Evolutionary conservation across 164 flowering plant species (phyloP), one percentile per base, ranked within the genome.

Genomic region (Vitis labrusca): DNA sequence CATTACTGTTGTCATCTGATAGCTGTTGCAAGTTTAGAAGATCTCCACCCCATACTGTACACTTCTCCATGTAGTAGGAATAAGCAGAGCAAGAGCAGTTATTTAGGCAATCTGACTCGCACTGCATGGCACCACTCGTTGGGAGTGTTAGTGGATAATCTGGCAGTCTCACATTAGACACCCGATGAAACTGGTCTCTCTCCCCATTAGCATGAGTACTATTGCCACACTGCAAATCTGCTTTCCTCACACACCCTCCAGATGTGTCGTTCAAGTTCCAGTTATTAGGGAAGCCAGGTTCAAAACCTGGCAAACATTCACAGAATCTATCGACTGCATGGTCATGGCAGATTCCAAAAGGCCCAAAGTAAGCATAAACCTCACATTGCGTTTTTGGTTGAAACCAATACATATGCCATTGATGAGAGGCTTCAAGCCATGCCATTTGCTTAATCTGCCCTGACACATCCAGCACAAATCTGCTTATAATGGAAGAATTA

Each of bases 21-120:
- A 64, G 54, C 62, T 76, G 73, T 55, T 68, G 48, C n/a, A 71
- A 9, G 57, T 71, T 66, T 15, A 69, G 23, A 47, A n/a, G n/a
- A n/a, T n/a, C n/a, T n/a, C n/a, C n/a, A n/a, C n/a, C n/a, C n/a
- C n/a, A n/a, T n/a, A n/a, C n/a, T n/a, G n/a, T n/a, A n/a, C n/a
- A n/a, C n/a, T n/a, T n/a, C n/a, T n/a, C n/a, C n/a, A n/a, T n/a
- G n/a, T n/a, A n/a, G n/a, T n/a, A n/a, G n/a, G n/a, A n/a, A n/a
- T n/a, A n/a, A n/a, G n/a, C n/a, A n/a, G n/a, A n/a, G n/a, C n/a
- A n/a, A n/a, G n/a, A n/a, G n/a, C n/a, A n/a, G n/a, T n/a, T n/a
- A n/a, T n/a, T n/a, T n/a, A n/a, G n/a, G n/a, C n/a, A n/a, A n/a
- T n/a, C n/a, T n/a, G n/a, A n/a, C n/a, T n/a, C n/a, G 64, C 83